Conservation (phyloP, 805 yeast genomes). For the Saturnispora silvae region DNA sequence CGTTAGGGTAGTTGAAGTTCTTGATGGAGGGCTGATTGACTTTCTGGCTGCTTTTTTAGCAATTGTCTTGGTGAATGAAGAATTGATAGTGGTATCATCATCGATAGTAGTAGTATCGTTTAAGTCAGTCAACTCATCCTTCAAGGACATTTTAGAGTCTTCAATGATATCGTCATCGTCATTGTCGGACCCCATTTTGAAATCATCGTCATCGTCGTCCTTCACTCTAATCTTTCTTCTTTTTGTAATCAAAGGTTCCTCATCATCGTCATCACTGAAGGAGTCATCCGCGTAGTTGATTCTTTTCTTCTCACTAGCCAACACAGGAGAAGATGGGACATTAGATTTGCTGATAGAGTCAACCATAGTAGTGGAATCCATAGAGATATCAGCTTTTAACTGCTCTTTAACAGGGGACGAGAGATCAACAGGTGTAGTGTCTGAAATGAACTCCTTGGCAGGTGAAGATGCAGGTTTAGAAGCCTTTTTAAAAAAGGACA, state of each 20-base stretch:
- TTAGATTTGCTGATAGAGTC: not conserved
- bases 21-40: not conserved
- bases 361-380: not conserved
- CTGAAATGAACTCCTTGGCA: not conserved
- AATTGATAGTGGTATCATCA: conserved; percentile 9
- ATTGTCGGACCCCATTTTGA: conserved; percentile 14
- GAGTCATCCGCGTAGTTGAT: conserved; percentile 16
- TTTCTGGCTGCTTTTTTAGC: conserved; percentile 4
- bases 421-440: not conserved
- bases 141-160: conserved; percentile 7
- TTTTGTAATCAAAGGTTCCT: conserved; percentile 2
- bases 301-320: conserved; percentile 9
- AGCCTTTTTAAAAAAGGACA: conserved; percentile 22
- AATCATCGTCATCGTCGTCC: conserved; percentile 17
- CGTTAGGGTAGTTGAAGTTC: conserved; percentile 15
- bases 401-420: conserved; percentile 1
- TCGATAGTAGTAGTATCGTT: conserved; percentile 8
- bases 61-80: conserved; percentile 3
- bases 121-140: conserved; percentile 11
- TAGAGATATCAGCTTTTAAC: not conserved
- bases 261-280: conserved; percentile 15
- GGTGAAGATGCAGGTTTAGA: conserved; percentile 1
- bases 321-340: conserved; percentile 17
- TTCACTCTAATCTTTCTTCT: conserved; percentile 10
- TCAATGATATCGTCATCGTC: conserved; percentile 15